Conservation (phyloP, 305 asterid species). For the Ruellia speciosa region DNA sequence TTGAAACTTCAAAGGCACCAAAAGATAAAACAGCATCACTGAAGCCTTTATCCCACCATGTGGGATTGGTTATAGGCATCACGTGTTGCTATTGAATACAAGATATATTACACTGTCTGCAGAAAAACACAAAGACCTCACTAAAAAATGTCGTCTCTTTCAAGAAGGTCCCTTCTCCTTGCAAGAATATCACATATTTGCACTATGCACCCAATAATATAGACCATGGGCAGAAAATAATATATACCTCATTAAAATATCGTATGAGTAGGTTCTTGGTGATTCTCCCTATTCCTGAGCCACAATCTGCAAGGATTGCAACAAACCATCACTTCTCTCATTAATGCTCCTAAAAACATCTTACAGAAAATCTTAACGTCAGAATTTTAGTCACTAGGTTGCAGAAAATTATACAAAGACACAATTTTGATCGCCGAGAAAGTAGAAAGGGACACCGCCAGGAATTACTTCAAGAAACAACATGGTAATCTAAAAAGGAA, state of each 20-base stretch:
- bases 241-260: constrained; percentile 69
- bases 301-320: constrained; percentile 65
- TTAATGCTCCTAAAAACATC: constrained; percentile 4
- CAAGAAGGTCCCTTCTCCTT: too few species aligned
- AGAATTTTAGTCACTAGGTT: background rate
- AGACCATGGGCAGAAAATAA: background rate
- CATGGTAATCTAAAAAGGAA: background rate
- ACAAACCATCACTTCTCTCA: constrained; percentile 19
- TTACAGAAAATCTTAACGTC: too few species aligned
- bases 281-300: constrained; percentile 90
- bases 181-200: too few species aligned
- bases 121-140: too few species aligned
- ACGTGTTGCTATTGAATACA: too few species aligned
- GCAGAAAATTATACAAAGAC: background rate
- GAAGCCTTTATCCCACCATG: too few species aligned
- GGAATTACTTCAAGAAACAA: constrained; percentile 3
- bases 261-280: constrained; percentile 76
- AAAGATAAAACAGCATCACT: too few species aligned
- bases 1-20: too few species aligned
- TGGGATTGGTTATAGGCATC: too few species aligned
- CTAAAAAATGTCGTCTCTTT: too few species aligned
- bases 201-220: too few species aligned
- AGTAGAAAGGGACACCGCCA: constrained; percentile 3
- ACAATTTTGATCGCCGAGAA: background rate
- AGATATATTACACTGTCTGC: too few species aligned